phyloP scores from a whole-genome alignment of 495 filamentous ascomycete species.

The Annulohypoxylon stygium region DNA sequence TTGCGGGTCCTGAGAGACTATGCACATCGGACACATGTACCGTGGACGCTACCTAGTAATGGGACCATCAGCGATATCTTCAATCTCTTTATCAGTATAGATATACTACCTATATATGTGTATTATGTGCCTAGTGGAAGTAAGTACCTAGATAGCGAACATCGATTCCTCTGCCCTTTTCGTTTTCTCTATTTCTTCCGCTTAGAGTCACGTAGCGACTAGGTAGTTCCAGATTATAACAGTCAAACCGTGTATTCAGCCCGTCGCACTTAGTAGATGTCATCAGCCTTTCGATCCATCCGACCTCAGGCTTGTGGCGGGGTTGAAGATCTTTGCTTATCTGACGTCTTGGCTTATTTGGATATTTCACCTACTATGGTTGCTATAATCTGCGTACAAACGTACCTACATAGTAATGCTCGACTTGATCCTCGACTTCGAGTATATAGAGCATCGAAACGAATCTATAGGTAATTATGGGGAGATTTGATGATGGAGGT shows the following conservation, averaged over 20 bases:
- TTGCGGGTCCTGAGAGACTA: constrained; percentile 21
- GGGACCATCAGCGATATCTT: neutral
- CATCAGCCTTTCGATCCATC: too few species aligned
- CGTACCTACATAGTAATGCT: neutral
- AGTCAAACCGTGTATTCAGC: too few species aligned
- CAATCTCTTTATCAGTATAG: too few species aligned
- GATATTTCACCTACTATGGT: neutral
- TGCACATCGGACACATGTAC: constrained; percentile 7
- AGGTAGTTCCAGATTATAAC: too few species aligned
- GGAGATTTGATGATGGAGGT: neutral
- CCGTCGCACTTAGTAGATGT: too few species aligned
- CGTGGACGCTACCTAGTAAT: neutral
- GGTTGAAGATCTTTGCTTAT: neutral
- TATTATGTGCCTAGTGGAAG: too few species aligned
- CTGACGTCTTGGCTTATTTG: neutral
- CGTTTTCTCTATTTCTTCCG: too few species aligned
- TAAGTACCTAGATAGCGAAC: too few species aligned
- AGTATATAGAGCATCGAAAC: neutral
- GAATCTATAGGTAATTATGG: neutral
- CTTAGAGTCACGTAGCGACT: too few species aligned
- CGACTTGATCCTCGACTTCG: neutral
- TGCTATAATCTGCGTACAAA: too few species aligned
- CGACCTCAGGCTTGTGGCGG: neutral
- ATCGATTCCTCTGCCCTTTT: too few species aligned
- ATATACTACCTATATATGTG: too few species aligned